Conservation (phyloP, 2,329 filamentous ascomycete genomes). For the Botrytis fabae region DNA sequence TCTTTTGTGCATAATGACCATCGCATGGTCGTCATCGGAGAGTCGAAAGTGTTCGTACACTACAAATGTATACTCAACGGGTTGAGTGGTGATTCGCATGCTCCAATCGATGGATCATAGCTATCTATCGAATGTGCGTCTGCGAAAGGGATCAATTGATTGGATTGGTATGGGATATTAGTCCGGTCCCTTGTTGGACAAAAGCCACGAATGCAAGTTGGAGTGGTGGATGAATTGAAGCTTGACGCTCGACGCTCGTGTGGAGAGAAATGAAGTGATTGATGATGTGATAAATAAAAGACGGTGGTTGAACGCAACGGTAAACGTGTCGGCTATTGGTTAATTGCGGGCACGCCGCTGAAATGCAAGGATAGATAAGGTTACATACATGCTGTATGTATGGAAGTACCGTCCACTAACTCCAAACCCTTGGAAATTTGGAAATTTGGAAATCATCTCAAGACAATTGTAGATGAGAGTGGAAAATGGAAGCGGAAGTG, state of each 20-base stretch:
- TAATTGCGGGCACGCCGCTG: neutral
- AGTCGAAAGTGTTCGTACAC: neutral
- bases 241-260: neutral
- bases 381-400: neutral
- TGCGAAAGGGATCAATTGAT: neutral
- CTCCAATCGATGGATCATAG: neutral
- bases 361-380: slow-evolving; percentile 2
- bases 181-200: slow-evolving; percentile 2
- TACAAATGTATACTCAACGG: neutral
- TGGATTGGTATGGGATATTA: neutral
- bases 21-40: neutral
- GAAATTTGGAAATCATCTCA: neutral
- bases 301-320: neutral
- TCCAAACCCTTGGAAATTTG: neutral
- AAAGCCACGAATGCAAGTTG: neutral
- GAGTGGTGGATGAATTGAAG: slow-evolving; percentile 3
- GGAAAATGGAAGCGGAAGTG: neutral
- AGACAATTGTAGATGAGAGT: neutral
- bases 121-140: neutral
- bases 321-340: neutral
- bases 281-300: slow-evolving; percentile 7
- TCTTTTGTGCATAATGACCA: neutral
- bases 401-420: neutral
- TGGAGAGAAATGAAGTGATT: slow-evolving; percentile 13
- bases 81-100: neutral